A percentile compares a stretch with the other conserved stretches of the same genome.
Conservation (phyloP, 2,329 filamentous ascomycete genomes). For the Metarhizium rileyi region DNA sequence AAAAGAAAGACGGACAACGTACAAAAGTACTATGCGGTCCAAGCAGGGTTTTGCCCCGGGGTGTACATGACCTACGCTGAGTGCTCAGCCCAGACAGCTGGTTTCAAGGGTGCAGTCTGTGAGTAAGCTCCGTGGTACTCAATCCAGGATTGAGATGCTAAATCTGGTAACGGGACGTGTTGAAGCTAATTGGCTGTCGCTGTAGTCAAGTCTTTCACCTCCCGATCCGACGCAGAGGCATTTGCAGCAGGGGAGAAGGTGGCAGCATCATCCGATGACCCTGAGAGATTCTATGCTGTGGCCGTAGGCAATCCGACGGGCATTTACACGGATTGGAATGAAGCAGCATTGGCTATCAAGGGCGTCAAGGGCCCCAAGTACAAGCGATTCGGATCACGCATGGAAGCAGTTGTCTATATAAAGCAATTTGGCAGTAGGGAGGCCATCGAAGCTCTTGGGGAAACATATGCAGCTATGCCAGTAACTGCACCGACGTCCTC, state of each 20-base stretch:
- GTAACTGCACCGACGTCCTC: slow-evolving; percentile 9
- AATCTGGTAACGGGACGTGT: not conserved
- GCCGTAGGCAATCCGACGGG: slow-evolving; percentile 49
- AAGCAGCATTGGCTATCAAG: slow-evolving; percentile 62
- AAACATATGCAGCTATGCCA: slow-evolving; percentile 12
- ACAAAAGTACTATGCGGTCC: slow-evolving; percentile 55
- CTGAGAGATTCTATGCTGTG: slow-evolving; percentile 49
- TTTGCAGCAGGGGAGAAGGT: slow-evolving; percentile 55
- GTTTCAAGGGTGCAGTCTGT: slow-evolving; percentile 59
- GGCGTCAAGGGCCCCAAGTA: slow-evolving; percentile 62
- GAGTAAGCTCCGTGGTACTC: slow-evolving; percentile 25
- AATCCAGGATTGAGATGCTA: not conserved
- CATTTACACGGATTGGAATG: slow-evolving; percentile 56
- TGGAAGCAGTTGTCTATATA: slow-evolving; percentile 74
- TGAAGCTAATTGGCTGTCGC: slow-evolving; percentile 7
- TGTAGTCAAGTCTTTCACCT: slow-evolving; percentile 70
- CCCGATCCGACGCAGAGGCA: slow-evolving; percentile 63
- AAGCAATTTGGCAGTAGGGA: slow-evolving; percentile 33
- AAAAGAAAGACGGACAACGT: slow-evolving; percentile 39
- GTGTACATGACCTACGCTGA: slow-evolving; percentile 55
- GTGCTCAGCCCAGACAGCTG: slow-evolving; percentile 49
- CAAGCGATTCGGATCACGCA: slow-evolving; percentile 57
- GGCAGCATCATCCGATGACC: slow-evolving; percentile 28
- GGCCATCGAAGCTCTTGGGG: slow-evolving; percentile 31
- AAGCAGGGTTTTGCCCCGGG: slow-evolving; percentile 44